Evolutionary conservation across 192 early-diverging fungal species (phyloP), one percentile per base, ranked within the genome.

Genomic region (Funneliformis geosporum): DNA sequence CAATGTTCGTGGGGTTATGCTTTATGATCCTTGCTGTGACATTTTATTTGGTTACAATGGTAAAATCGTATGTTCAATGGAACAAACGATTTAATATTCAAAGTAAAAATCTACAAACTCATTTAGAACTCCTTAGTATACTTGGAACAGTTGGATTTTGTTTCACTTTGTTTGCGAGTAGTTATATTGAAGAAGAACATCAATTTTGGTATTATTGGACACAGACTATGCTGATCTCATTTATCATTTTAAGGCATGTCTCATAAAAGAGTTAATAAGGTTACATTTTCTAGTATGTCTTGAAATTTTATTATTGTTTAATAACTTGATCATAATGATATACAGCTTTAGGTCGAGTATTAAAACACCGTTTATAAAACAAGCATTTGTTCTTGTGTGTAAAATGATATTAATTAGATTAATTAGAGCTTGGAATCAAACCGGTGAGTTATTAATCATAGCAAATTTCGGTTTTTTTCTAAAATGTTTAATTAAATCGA

Each of bases 91-190:
- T 38, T 7, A 16, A 21, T 66, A 83, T 76, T 18, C 77, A 83
- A 5, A 83, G 80, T 78, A 64, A 38, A 7, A 23, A 38, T 27
- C 73, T 61, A 10, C 68, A 79, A 42, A 39, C 11, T 28, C 44
- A 83, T 42, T 78, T 75, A 55, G 50, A 55, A 2, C 70, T 75
- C 0, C 55, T 85, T 40, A 81, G 88, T 44, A 62, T 87, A 55
- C 44, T 79, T 8, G 85, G 85, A 89, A 65, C 91, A 89, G 75
- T 95, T 92, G 92, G 91, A 90, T 79, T 93, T 55, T 55, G 50
- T 16, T 21, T 55, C 50, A 55, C 50, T 21, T 55, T 55, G 5
- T 55, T 55, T 18, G 50, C 50, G 10, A 33, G 33, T 55, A 55
- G 50, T 55, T 55, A 55, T 55, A 55, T 55, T 55, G 50, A 55